Base-by-base conservation (phyloP, 768 basidiomycete genomes). In the Xerocomellus amylosporus region DNA sequence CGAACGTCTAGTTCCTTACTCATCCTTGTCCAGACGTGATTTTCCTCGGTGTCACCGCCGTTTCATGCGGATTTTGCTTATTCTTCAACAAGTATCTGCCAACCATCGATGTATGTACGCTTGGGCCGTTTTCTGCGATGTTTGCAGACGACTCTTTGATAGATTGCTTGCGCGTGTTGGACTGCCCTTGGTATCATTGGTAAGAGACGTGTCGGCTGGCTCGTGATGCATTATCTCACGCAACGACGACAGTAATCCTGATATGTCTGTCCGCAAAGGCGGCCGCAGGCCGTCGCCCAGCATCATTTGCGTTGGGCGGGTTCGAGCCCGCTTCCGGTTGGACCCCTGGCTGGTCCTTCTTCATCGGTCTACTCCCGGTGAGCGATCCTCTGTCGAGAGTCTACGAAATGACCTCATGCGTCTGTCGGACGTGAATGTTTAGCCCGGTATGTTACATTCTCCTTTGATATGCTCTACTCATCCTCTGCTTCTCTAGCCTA, bases 281-380 rank as follows among this genome's bases (percentile, higher is more conserved):
- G 4, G 78, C 79, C 2, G 68, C 71, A 15, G 83, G 84, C 1
- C 77, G 80, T 15, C 78, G 76, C 46, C 74, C 84, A 13, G 81
- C 77, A 1, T 70, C 77, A 1, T 87, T 79, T 60, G 85, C 81
- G 1, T 72, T 87, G 2, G 77, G 77, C 10, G 75, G 80, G 54
- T 87, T 85, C 50, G 79, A 86, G 60, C 79, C 83, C n/a, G 67
- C 72, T n/a, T 82, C 85, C 0, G 86, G 86, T 7, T 87, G 85
- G 85, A 77, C 77, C 2, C 75, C 81, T 13, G 86, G 82, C 31
- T 87, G 84, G 84, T 76, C 83, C 0, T 87, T 86, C 63, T 87
- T 86, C 65, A 82, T 86, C 33, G 85, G 85, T 31, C 62, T 85
- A 20, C 73, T 84, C 22, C 82, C 80, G 40, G 82, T 83, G 70